Conservation (phyloP, 148 eudicot species). For the Nyssa sinensis region DNA sequence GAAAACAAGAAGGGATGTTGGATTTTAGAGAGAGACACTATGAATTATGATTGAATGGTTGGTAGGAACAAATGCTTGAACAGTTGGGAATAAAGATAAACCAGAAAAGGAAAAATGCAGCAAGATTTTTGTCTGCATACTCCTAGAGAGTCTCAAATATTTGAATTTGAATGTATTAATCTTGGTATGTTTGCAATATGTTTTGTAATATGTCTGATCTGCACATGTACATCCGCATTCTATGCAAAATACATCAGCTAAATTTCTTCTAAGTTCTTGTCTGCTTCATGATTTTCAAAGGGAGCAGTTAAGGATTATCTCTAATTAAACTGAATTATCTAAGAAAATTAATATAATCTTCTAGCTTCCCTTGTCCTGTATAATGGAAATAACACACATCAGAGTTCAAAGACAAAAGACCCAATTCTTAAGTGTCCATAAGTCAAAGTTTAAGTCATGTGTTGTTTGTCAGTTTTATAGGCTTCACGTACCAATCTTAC, state of each 20-base stretch:
- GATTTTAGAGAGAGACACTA: background rate
- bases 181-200: background rate
- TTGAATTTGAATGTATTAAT: constrained; percentile 19
- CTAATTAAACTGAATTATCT: constrained; percentile 5
- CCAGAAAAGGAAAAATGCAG: constrained; percentile 25
- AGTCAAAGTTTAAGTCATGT: constrained; percentile 28
- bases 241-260: constrained; percentile 33
- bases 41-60: too few relatives aligned
- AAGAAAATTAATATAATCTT: background rate
- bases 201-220: constrained; percentile 19
- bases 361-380: constrained; percentile 17
- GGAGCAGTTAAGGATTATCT: constrained; percentile 56
- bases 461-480: constrained; percentile 21
- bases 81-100: background rate
- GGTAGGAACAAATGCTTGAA: background rate
- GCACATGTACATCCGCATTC: constrained; percentile 56
- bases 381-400: constrained; percentile 14
- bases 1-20: background rate
- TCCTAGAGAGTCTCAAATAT: constrained; percentile 47
- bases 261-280: constrained; percentile 36
- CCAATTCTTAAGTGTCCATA: background rate
- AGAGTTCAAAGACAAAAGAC: constrained; percentile 14
- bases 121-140: constrained; percentile 38
- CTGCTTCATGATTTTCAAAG: constrained; percentile 51
- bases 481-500: background rate